These are phyloP conservation scores for Knoxdaviesia capensis DNA, from an alignment of 2,329 filamentous ascomycete genomes.

Conservation along the genomic window DNA sequence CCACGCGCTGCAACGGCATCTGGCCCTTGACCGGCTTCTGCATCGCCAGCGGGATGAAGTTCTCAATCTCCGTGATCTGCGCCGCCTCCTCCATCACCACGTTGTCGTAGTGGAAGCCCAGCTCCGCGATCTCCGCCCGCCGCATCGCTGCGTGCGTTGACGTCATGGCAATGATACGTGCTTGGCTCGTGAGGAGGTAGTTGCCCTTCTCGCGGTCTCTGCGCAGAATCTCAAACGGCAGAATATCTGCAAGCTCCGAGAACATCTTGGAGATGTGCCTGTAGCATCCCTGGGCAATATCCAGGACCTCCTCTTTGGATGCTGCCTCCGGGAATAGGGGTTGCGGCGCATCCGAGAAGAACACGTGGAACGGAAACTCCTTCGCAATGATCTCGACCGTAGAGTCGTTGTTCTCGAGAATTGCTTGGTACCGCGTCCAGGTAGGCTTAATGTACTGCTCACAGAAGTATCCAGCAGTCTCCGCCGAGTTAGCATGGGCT, in stretches of 20 bases:
- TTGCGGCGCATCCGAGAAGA: conserved; percentile 74
- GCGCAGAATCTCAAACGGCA: conserved; percentile 85
- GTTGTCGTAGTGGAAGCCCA: conserved; percentile 97
- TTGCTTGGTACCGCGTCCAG: conserved; percentile 63
- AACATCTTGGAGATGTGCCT: conserved; percentile 81
- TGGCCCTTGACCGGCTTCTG: conserved; percentile 60
- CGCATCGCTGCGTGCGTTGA: conserved; percentile 95
- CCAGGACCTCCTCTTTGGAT: conserved; percentile 46
- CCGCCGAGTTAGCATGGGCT: conserved; percentile 87
- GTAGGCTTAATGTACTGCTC: conserved; percentile 74
- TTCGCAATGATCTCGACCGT: conserved; percentile 42
- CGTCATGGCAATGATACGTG: conserved; percentile 97
- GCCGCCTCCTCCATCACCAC: conserved; percentile 97
- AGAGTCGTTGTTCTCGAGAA: conserved; percentile 31
- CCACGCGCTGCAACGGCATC: conserved; percentile 64
- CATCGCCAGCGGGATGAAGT: conserved; percentile 85
- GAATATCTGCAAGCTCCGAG: conserved; percentile 74
- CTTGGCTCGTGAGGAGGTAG: conserved; percentile 85
- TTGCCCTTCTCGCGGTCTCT: conserved; percentile 85
- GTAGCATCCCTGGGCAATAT: conserved; percentile 70
- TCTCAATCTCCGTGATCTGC: conserved; percentile 93
- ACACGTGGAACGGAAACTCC: conserved; percentile 72
- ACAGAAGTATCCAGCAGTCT: conserved; percentile 95
- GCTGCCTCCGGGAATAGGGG: conserved; percentile 55
- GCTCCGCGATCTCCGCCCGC: conserved; percentile 65